Evolutionary conservation across 2,329 filamentous ascomycete genomes (phyloP).

Genomic region (Epicoccum sorghinum): DNA sequence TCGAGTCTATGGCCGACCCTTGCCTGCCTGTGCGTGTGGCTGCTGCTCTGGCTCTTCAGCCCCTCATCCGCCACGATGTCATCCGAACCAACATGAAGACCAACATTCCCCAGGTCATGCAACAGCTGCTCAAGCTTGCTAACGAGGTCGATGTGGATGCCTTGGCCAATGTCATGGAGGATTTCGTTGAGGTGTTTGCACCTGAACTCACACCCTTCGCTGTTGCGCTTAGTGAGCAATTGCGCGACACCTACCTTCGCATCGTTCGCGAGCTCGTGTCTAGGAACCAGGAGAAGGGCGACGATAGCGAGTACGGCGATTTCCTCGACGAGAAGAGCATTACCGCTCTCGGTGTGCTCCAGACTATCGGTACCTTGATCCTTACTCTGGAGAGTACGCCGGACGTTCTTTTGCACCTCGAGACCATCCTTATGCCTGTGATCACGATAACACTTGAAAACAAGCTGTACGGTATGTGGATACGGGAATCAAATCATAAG

Average conservation of each 20-base stretch:
- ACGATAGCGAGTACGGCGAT: slow-evolving; percentile 82
- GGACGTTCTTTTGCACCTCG: slow-evolving; percentile 90
- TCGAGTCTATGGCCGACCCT: slow-evolving; percentile 95
- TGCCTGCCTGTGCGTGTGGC: slow-evolving; percentile 93
- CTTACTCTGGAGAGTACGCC: slow-evolving; percentile 96
- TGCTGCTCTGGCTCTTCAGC: slow-evolving; percentile 90
- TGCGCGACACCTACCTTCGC: slow-evolving; percentile 92
- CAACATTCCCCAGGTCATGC: slow-evolving; percentile 99
- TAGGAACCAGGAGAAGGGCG: slow-evolving; percentile 75
- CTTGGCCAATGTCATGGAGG: slow-evolving; percentile 98
- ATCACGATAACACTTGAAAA: slow-evolving; percentile 96
- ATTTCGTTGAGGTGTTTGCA: slow-evolving; percentile 99
- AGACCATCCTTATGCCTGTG: slow-evolving; percentile 95
- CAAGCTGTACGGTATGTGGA: slow-evolving; percentile 79
- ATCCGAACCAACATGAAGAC: slow-evolving; percentile 96
- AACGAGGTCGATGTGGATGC: slow-evolving; percentile 99
- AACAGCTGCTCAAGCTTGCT: slow-evolving; percentile 93
- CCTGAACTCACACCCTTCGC: slow-evolving; percentile 95
- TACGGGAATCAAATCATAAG: not conserved
- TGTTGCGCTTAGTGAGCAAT: slow-evolving; percentile 91
- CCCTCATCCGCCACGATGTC: slow-evolving; percentile 91
- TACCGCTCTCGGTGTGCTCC: slow-evolving; percentile 90
- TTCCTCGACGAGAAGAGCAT: slow-evolving; percentile 99
- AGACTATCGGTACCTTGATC: slow-evolving; percentile 97
- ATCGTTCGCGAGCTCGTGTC: slow-evolving; percentile 92